Conservation (phyloP, 2,329 filamentous ascomycete species). For the Leptosphaerulina australis region DNA sequence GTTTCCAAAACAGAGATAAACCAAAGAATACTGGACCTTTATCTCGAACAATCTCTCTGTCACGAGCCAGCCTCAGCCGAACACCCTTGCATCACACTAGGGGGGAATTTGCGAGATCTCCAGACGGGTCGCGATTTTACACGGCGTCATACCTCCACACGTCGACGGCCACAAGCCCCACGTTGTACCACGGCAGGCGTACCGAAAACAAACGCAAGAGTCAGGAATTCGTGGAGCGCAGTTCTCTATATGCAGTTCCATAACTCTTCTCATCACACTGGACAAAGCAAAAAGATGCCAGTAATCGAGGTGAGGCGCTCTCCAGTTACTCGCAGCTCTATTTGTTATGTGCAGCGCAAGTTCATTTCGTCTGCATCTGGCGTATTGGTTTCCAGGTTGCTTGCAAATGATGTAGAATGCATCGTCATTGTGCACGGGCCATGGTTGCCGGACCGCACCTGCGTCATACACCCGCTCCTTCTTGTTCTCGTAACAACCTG, state of each 20-base stretch:
- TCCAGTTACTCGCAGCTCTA: constrained; percentile 5
- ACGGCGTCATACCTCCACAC: constrained; percentile 37
- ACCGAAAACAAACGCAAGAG: constrained; percentile 9
- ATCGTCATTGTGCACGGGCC: constrained; percentile 34
- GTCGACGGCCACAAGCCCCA: constrained; percentile 19
- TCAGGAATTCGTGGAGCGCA: constrained; percentile 6
- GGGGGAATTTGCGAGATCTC: constrained; percentile 28
- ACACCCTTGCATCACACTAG: constrained; percentile 31
- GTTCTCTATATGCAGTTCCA: constrained; percentile 26
- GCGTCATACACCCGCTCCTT: constrained; percentile 27
- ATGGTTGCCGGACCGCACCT: no score
- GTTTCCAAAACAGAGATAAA: neutral
- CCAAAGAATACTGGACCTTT: neutral
- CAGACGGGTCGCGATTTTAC: constrained; percentile 28
- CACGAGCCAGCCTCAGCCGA: constrained; percentile 8
- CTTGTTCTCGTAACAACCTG: constrained; percentile 35
- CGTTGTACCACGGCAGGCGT: constrained; percentile 26
- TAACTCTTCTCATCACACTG: constrained; percentile 20
- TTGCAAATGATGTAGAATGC: constrained; percentile 32
- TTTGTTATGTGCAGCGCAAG: constrained; percentile 3
- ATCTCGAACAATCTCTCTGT: constrained; percentile 5
- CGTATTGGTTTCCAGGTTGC: constrained; percentile 8
- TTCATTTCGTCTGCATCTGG: constrained; percentile 20
- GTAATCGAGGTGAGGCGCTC: constrained; percentile 43
- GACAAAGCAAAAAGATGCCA: constrained; percentile 36